phyloP scores from a whole-genome alignment of 2,329 filamentous ascomycete genomes.

The Hymenoscyphus fructigenus region DNA sequence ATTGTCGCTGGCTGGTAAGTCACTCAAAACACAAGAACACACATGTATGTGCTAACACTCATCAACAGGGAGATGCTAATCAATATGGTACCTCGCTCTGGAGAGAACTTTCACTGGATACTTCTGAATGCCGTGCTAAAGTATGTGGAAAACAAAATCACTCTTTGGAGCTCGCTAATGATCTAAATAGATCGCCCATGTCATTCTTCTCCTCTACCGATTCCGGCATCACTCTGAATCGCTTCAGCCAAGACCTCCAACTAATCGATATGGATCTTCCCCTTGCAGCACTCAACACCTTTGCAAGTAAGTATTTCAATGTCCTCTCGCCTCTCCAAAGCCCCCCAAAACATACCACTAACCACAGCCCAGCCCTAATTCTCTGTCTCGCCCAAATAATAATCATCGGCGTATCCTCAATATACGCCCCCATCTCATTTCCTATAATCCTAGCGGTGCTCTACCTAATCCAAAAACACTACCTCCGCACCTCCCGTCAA shows the following conservation, averaged over 20 bases:
- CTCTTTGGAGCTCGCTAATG: conserved; percentile 44
- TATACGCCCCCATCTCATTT: conserved; percentile 18
- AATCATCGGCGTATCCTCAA: conserved; percentile 38
- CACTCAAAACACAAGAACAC: not conserved
- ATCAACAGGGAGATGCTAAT: conserved; percentile 36
- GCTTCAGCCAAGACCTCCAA: conserved; percentile 32
- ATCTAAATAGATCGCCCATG: conserved; percentile 35
- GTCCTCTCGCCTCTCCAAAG: not conserved
- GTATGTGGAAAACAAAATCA: conserved; percentile 42
- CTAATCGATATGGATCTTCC: conserved; percentile 34
- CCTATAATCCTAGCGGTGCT: conserved; percentile 28
- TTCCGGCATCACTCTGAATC: conserved; percentile 25
- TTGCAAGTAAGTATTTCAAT: conserved; percentile 34
- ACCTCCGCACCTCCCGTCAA: conserved; percentile 49
- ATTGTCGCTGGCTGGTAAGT: not conserved
- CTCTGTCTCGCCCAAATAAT: conserved; percentile 35
- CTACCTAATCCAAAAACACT: conserved; percentile 42
- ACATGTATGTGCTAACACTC: conserved; percentile 7
- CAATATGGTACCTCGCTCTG: not conserved
- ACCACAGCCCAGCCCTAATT: conserved; percentile 23
- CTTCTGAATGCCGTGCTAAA: conserved; percentile 11
- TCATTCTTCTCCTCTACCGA: conserved; percentile 30
- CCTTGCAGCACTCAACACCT: conserved; percentile 9
- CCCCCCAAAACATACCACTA: not conserved
- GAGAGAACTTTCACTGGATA: conserved; percentile 8